Evolutionary conservation across 768 basidiomycete genomes (phyloP).

Genomic region (Kwoniella bestiolae): DNA sequence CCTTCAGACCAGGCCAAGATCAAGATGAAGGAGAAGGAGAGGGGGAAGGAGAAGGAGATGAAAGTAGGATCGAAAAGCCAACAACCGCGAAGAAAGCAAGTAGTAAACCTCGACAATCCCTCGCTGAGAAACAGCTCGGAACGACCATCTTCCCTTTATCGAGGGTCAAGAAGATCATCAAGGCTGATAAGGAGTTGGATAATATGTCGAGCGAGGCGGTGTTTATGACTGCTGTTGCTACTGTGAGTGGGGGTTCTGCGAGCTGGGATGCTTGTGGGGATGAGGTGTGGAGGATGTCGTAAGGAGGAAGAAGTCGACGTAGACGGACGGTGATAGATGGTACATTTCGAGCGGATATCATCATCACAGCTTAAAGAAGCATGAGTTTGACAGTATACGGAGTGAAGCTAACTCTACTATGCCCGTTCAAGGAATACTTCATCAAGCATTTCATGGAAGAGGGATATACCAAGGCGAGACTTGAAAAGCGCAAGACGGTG

Average conservation of each 20-base stretch:
- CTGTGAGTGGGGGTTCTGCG: too few species aligned
- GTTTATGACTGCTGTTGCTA: conserved; percentile 77
- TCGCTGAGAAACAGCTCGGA: conserved; percentile 62
- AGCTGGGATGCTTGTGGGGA: not conserved
- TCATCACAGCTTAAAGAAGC: too few species aligned
- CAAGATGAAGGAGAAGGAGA: conserved; percentile 22
- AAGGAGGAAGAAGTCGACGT: not conserved
- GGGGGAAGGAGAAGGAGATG: conserved; percentile 19
- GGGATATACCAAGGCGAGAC: conserved; percentile 69
- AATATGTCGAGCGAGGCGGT: conserved; percentile 71
- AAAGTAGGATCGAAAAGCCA: conserved; percentile 13
- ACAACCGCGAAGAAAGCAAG: conserved; percentile 22
- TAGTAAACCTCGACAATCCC: conserved; percentile 47
- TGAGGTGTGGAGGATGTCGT: not conserved
- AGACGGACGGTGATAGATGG: too few species aligned
- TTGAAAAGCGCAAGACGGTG: conserved; percentile 74
- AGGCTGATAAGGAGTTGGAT: conserved; percentile 73
- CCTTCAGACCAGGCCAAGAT: conserved; percentile 25
- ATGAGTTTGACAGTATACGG: not conserved
- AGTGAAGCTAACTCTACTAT: not conserved
- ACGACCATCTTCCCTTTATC: conserved; percentile 76
- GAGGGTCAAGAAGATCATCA: conserved; percentile 80
- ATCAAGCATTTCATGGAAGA: conserved; percentile 75
- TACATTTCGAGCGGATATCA: too few species aligned
- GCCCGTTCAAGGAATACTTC: conserved; percentile 84